phyloP scores from a whole-genome alignment of 2,329 filamentous ascomycete species.

The Volutella citrinella region DNA sequence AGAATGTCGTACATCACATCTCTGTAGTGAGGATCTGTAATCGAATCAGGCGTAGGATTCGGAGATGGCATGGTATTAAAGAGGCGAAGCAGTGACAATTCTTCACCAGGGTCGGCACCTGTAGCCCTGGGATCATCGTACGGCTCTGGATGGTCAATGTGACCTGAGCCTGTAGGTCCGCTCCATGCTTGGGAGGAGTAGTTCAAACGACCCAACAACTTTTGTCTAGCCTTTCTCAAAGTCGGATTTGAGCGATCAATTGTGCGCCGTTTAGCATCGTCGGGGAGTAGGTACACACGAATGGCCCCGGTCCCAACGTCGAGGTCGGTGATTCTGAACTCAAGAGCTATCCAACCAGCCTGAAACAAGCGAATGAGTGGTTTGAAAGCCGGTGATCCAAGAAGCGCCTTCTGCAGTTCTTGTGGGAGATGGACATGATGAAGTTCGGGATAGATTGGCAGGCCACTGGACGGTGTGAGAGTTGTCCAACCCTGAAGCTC shows the following conservation, averaged over 20 bases:
- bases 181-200: slow-evolving; percentile 55
- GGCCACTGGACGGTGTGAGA: slow-evolving; percentile 21
- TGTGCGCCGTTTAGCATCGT: slow-evolving; percentile 56
- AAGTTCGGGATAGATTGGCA: background rate
- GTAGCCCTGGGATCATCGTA: too few relatives aligned
- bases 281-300: slow-evolving; percentile 62
- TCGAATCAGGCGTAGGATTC: slow-evolving; percentile 46
- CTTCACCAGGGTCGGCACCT: slow-evolving; percentile 32
- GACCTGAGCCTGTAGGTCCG: too few relatives aligned
- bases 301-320: slow-evolving; percentile 36
- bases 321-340: slow-evolving; percentile 29
- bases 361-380: slow-evolving; percentile 30
- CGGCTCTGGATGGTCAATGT: too few relatives aligned
- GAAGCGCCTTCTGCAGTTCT: slow-evolving; percentile 26
- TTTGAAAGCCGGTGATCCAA: slow-evolving; percentile 22
- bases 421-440: slow-evolving; percentile 10
- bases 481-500: slow-evolving; percentile 24
- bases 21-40: slow-evolving; percentile 49
- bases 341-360: slow-evolving; percentile 42
- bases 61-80: slow-evolving; percentile 75
- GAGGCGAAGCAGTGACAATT: slow-evolving; percentile 60
- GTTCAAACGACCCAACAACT: too few relatives aligned
- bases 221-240: slow-evolving; percentile 46
- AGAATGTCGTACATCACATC: slow-evolving; percentile 56
- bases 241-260: slow-evolving; percentile 47